Base-by-base conservation (phyloP, 192 early-diverging fungal species). In the Geosiphon pyriformis region DNA sequence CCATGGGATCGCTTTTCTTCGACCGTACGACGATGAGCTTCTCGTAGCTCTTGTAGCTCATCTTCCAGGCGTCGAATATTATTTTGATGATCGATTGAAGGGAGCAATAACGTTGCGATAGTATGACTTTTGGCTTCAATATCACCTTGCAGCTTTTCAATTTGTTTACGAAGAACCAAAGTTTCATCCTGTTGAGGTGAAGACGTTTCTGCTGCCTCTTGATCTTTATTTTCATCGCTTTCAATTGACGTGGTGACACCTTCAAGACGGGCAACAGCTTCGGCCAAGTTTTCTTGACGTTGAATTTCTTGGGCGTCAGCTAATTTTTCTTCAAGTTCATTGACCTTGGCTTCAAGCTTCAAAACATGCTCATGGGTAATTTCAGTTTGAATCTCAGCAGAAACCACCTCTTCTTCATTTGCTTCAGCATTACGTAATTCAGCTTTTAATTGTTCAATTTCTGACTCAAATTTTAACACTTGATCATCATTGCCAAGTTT, bases 81-180 rank as follows among this genome's bases (percentile, higher is more conserved):
- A 12, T 67, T 30, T 30, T 67, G 65, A 47, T 57, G 20, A 32
- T 67, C 65, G 35, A 67, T 8, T 46, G 65, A 42, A 57, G 65
- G 53, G 4, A 57, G 37, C 18, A 67, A 57, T 32, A 67, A 29
- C 10, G 65, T 34, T 35, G 65, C 65, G 22, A 67, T 67, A 32
- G 54, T 67, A 42, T 67, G 65, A 56, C 65, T 67, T 48, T 67
- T 67, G 8, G 65, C 32, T 57, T 67, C 65, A n/a, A 67, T 56
- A 27, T 57, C 52, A 48, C 18, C 18, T 48, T 67, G 65, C 35
- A 67, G 35, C 57, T 57, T 67, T 17, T 67, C 65, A 18, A 57
- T 29, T 48, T 57, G 65, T 47, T 56, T 31, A 7, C 26, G 54
- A 27, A 56, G 35, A 17, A 22, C 53, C 0, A 20, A 18, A 2